These are phyloP conservation scores for Tremella mesenterica DNA, from an alignment of 768 basidiomycete species.

Conservation along the genomic window DNA sequence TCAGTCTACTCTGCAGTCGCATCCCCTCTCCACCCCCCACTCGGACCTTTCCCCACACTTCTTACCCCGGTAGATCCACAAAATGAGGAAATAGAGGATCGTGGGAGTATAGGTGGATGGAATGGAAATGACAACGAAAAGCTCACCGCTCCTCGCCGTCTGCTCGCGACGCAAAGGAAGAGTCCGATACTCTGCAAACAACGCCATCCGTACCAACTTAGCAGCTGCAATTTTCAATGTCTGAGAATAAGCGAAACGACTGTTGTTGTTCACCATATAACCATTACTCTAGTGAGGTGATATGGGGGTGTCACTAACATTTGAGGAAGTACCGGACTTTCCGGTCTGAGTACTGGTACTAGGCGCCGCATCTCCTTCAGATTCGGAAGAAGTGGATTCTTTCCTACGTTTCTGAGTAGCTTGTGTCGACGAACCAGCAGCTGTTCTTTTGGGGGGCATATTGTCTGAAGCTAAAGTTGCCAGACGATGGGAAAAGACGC, in stretches of 20 bases:
- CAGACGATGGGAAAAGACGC: too few relatives aligned
- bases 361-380: background rate
- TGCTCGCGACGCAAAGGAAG: slow-evolving; percentile 66
- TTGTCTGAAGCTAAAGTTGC: too few relatives aligned
- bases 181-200: slow-evolving; percentile 70
- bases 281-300: too few relatives aligned
- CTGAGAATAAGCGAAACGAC: too few relatives aligned
- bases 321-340: too few relatives aligned
- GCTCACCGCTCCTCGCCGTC: slow-evolving; percentile 69
- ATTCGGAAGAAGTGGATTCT: background rate
- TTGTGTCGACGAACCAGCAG: background rate
- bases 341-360: too few relatives aligned
- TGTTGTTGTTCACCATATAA: too few relatives aligned
- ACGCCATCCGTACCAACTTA: slow-evolving; percentile 66
- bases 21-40: background rate
- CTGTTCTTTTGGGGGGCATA: background rate
- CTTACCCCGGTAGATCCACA: background rate
- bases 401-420: slow-evolving; percentile 1
- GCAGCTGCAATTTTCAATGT: slow-evolving; percentile 53
- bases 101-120: background rate
- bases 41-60: background rate
- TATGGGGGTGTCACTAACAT: too few relatives aligned
- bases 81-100: background rate
- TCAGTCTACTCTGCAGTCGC: background rate
- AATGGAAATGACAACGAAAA: background rate